phyloP scores from a whole-genome alignment of 139 green algal species.

The Diplosphaera chodatii region DNA sequence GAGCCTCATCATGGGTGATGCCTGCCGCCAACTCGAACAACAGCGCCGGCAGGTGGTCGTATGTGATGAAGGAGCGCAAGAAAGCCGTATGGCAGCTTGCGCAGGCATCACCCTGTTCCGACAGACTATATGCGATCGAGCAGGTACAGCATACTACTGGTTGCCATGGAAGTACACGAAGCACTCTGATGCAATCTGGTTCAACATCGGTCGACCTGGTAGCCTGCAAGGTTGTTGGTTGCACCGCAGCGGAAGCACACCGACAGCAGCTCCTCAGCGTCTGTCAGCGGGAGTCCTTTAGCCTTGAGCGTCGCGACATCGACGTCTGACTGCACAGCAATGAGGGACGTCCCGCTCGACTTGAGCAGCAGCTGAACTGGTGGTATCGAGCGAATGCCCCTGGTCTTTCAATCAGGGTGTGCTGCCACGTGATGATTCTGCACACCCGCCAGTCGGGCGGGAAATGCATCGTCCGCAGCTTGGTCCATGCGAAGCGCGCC shows the following conservation, averaged over 20 bases:
- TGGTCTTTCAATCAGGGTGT: too few relatives aligned
- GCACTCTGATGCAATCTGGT: too few relatives aligned
- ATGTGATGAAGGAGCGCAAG: conserved; percentile 74
- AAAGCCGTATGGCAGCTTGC: conserved; percentile 53
- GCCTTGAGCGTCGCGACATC: conserved; percentile 28
- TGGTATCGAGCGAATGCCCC: too few relatives aligned
- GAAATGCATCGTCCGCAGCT: conserved; percentile 59
- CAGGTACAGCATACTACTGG: too few relatives aligned
- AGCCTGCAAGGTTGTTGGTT: conserved; percentile 57
- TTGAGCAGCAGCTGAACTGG: too few relatives aligned
- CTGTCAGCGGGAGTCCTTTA: conserved; percentile 43
- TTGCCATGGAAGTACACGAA: too few relatives aligned
- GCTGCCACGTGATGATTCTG: background rate
- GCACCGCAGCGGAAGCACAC: conserved; percentile 71
- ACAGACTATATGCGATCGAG: background rate
- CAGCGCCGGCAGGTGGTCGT: conserved; percentile 71
- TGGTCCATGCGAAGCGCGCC: conserved; percentile 68
- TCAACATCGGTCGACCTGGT: too few relatives aligned
- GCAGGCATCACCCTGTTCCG: conserved; percentile 69
- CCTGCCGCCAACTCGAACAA: conserved; percentile 67
- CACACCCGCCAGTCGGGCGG: conserved; percentile 37
- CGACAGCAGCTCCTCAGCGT: conserved; percentile 65
- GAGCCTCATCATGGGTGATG: conserved; percentile 39
- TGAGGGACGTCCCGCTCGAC: too few relatives aligned
- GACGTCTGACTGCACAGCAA: background rate